phyloP scores from a whole-genome alignment of 208 protist genomes.

The Trypanosoma lewisi region DNA sequence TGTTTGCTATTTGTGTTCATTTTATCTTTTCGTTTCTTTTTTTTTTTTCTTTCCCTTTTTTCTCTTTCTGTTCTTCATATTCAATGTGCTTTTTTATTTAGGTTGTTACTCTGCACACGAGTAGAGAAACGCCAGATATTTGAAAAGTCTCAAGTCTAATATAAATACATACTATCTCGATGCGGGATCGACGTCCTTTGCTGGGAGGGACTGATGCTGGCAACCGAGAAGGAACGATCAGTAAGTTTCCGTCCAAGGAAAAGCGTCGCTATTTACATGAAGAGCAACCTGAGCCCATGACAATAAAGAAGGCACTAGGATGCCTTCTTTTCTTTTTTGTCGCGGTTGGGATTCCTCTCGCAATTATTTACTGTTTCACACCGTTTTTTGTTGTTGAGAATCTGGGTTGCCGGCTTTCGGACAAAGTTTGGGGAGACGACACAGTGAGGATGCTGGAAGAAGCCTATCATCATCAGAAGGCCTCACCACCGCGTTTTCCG shows the following conservation, averaged over 20 bases:
- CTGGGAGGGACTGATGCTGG: neutral
- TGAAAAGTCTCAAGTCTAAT: neutral
- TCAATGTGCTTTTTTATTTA: no score
- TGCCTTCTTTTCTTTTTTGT: slow-evolving; percentile 63
- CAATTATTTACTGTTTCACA: slow-evolving; percentile 55
- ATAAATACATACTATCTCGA: neutral
- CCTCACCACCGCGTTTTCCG: slow-evolving; percentile 59
- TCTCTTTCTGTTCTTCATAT: no score
- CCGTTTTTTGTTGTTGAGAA: slow-evolving; percentile 84
- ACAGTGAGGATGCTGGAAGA: slow-evolving; percentile 46
- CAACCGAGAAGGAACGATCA: neutral
- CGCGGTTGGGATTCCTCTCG: slow-evolving; percentile 49
- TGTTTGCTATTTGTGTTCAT: no score
- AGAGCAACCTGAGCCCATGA: neutral
- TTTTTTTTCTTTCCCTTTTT: no score
- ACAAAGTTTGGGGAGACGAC: slow-evolving; percentile 54
- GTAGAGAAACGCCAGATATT: neutral
- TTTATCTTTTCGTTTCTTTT: no score
- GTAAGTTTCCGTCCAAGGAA: slow-evolving; percentile 31
- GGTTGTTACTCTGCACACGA: no score
- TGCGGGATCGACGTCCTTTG: slow-evolving; percentile 26
- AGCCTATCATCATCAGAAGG: slow-evolving; percentile 57
- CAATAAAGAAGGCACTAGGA: slow-evolving; percentile 31
- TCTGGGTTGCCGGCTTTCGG: slow-evolving; percentile 52
- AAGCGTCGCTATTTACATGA: neutral